Evolutionary conservation across 352 stramenopile genomes (phyloP).

Genomic region (Phytophthora kernoviae): DNA sequence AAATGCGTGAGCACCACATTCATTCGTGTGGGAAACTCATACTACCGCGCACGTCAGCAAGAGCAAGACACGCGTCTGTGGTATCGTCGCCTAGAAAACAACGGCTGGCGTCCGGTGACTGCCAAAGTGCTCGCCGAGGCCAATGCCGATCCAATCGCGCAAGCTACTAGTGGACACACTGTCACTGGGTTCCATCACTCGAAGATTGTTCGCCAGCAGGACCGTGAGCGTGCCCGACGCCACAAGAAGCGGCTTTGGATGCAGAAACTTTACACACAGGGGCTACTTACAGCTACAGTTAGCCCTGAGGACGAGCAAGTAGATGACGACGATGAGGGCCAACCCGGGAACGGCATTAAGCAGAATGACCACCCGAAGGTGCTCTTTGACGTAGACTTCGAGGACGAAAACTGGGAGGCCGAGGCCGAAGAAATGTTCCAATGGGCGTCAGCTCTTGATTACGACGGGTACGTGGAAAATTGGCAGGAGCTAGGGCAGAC

Average conservation of each 20-base stretch:
- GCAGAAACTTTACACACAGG: constrained; percentile 77
- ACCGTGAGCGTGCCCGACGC: constrained; percentile 52
- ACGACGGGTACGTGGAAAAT: constrained; percentile 72
- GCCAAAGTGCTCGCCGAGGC: constrained; percentile 76
- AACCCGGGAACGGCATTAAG: background rate
- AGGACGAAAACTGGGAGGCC: constrained; percentile 68
- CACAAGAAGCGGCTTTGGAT: constrained; percentile 83
- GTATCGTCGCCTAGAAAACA: constrained; percentile 91
- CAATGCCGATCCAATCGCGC: constrained; percentile 56
- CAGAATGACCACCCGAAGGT: constrained; percentile 8
- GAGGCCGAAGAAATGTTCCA: constrained; percentile 77
- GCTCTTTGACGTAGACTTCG: constrained; percentile 71
- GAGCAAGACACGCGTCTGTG: constrained; percentile 67
- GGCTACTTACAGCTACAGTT: constrained; percentile 37
- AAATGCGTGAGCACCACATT: constrained; percentile 31
- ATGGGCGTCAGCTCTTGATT: constrained; percentile 70
- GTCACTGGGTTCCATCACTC: constrained; percentile 47
- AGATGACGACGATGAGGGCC: constrained; percentile 7
- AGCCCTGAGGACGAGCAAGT: constrained; percentile 21
- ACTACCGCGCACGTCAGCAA: constrained; percentile 63
- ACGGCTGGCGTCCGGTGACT: constrained; percentile 90
- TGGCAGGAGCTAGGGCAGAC: constrained; percentile 70
- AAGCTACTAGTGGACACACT: constrained; percentile 46
- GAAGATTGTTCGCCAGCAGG: constrained; percentile 57
- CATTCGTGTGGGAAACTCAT: constrained; percentile 78